These are phyloP conservation scores for Phlegmacium glaucopus DNA, from an alignment of 768 basidiomycete species.

Conservation along the genomic window DNA sequence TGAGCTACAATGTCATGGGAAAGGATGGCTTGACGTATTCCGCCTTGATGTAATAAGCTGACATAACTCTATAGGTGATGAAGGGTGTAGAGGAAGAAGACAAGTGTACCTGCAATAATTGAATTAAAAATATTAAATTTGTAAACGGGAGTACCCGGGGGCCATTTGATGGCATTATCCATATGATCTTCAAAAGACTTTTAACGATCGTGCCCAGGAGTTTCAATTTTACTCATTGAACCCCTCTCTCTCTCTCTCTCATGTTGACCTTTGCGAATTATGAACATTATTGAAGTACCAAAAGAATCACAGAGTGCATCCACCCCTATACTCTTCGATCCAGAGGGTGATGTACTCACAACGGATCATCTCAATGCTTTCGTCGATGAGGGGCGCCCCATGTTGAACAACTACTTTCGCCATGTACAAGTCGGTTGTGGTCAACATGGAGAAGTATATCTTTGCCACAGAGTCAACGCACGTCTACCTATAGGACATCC, in stretches of 20 bases:
- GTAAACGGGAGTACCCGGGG: constrained; percentile 14
- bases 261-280: constrained; percentile 18
- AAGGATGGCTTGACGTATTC: constrained; percentile 15
- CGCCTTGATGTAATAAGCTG: constrained; percentile 14
- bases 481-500: constrained; percentile 40
- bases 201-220: constrained; percentile 8
- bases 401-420: constrained; percentile 87
- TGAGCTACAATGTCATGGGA: constrained; percentile 35
- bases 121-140: constrained; percentile 20
- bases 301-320: constrained; percentile 12
- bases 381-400: constrained; percentile 35
- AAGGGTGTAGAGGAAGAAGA: constrained; percentile 42
- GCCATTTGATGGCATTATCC: constrained; percentile 18
- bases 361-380: constrained; percentile 39
- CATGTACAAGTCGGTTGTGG: constrained; percentile 77
- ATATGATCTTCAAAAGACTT: constrained; percentile 33
- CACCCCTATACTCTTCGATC: constrained; percentile 32
- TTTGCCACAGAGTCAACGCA: constrained; percentile 47
- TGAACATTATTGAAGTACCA: constrained; percentile 21
- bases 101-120: constrained; percentile 38
- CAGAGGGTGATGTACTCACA: constrained; percentile 45
- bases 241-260: constrained; percentile 11
- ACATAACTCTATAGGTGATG: constrained; percentile 38
- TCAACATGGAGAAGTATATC: constrained; percentile 87
- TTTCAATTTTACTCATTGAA: constrained; percentile 13